A percentile compares a stretch with the other conserved stretches of the same genome.
phyloP scores from a whole-genome alignment of 2,329 filamentous ascomycete species.

The Calonectria pseudoreteaudii region DNA sequence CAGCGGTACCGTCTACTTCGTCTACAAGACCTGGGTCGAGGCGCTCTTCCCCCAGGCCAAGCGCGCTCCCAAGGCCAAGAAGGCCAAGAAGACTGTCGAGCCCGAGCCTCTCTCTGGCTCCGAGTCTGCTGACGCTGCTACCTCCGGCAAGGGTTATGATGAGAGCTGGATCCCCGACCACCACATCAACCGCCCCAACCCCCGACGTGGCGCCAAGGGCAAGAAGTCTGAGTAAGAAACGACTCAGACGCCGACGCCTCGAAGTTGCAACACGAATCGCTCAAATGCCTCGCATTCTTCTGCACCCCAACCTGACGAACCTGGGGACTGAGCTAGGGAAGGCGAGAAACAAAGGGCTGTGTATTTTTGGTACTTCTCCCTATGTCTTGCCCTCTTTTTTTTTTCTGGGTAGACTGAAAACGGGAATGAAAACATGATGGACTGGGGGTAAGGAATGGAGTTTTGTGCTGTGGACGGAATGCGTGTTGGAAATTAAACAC shows the following conservation, averaged over 20 bases:
- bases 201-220: conserved; percentile 67
- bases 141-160: conserved; percentile 81
- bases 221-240: conserved; percentile 47
- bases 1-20: conserved; percentile 87
- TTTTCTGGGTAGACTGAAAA: conserved; percentile 31
- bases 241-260: not conserved
- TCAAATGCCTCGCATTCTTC: conserved; percentile 13
- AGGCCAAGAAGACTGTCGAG: conserved; percentile 76
- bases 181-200: conserved; percentile 88
- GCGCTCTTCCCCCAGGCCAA: conserved; percentile 94
- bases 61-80: conserved; percentile 70
- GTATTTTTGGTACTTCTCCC: conserved; percentile 10
- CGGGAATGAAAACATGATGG: conserved; percentile 5
- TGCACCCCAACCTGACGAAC: conserved; percentile 10
- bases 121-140: conserved; percentile 76
- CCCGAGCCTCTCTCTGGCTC: conserved; percentile 73
- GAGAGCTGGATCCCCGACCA: conserved; percentile 93
- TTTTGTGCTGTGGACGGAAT: conserved; percentile 27
- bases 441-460: conserved; percentile 20
- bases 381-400: conserved; percentile 1
- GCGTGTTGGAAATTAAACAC: not conserved
- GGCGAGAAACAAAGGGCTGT: conserved; percentile 17
- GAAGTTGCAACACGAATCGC: not conserved
- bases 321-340: conserved; percentile 21
- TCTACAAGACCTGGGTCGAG: conserved; percentile 98